phyloP scores from a whole-genome alignment of 192 early-diverging fungal species.

The Paraglomus occultum region DNA sequence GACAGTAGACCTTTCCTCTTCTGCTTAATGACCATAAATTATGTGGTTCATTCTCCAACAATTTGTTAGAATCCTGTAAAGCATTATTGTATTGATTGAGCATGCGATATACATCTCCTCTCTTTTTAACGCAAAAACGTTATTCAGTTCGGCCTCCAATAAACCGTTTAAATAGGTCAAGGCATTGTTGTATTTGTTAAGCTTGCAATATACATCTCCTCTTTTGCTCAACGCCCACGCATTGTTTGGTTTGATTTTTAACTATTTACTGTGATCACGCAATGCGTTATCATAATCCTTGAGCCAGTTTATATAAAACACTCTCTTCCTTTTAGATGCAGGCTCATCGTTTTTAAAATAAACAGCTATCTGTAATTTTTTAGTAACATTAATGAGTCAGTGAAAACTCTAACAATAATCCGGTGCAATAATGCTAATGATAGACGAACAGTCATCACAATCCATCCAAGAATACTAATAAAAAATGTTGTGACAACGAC shows the following conservation, averaged over 20 bases:
- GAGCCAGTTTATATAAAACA: no score
- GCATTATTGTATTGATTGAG: background rate
- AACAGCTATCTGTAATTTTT: no score
- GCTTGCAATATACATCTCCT: slow-evolving; percentile 1
- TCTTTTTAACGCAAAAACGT: background rate
- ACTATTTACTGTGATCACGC: background rate
- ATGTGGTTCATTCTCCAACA: background rate
- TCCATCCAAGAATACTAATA: no score
- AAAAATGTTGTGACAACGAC: no score
- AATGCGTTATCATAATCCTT: background rate
- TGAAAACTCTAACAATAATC: no score
- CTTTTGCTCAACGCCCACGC: background rate
- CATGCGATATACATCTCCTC: background rate
- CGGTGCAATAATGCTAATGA: no score
- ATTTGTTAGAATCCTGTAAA: background rate
- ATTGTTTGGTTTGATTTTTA: background rate
- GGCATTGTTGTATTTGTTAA: background rate
- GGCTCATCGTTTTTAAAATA: no score
- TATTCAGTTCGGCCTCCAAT: background rate
- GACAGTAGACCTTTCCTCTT: background rate
- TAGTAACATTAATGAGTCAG: no score
- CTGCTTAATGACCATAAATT: background rate
- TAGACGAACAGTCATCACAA: no score
- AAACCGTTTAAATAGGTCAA: slow-evolving; percentile 14
- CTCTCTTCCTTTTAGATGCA: no score